These are phyloP conservation scores for Exsudoporus frostii DNA, from an alignment of 768 basidiomycete species.

Conservation along the genomic window DNA sequence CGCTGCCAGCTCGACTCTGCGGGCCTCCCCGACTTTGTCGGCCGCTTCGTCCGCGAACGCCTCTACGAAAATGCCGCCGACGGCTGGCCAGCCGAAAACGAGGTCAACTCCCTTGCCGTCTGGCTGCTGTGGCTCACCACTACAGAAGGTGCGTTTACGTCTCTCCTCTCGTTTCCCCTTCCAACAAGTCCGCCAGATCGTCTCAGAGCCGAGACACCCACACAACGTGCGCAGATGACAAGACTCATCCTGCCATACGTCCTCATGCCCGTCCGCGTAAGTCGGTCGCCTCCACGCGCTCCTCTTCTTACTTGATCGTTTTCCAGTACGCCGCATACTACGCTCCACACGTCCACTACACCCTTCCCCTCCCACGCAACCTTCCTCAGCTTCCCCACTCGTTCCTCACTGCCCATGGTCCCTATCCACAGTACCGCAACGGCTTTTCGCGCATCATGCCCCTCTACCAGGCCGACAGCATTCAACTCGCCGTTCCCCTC, in stretches of 20 bases:
- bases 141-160: constrained; percentile 41
- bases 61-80: constrained; percentile 41
- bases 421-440: constrained; percentile 45
- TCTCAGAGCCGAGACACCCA: constrained; percentile 24
- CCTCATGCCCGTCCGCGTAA: constrained; percentile 49
- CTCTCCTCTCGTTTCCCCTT: not conserved
- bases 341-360: constrained; percentile 60
- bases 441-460: constrained; percentile 30
- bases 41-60: constrained; percentile 42
- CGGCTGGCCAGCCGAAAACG: constrained; percentile 59
- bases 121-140: constrained; percentile 66
- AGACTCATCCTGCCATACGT: constrained; percentile 43
- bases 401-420: constrained; percentile 39
- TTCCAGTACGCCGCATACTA: constrained; percentile 52
- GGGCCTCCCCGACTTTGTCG: constrained; percentile 45
- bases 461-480: constrained; percentile 31
- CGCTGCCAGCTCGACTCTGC: constrained; percentile 52
- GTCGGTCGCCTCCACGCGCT: not conserved
- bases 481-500: constrained; percentile 39
- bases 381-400: constrained; percentile 24
- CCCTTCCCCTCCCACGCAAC: constrained; percentile 43
- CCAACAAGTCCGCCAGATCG: constrained; percentile 29
- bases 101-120: constrained; percentile 48
- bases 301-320: constrained; percentile 7
- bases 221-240: constrained; percentile 29